These are phyloP conservation scores for Naumovozyma baii DNA, from an alignment of 805 yeast genomes.

Conservation along the genomic window DNA sequence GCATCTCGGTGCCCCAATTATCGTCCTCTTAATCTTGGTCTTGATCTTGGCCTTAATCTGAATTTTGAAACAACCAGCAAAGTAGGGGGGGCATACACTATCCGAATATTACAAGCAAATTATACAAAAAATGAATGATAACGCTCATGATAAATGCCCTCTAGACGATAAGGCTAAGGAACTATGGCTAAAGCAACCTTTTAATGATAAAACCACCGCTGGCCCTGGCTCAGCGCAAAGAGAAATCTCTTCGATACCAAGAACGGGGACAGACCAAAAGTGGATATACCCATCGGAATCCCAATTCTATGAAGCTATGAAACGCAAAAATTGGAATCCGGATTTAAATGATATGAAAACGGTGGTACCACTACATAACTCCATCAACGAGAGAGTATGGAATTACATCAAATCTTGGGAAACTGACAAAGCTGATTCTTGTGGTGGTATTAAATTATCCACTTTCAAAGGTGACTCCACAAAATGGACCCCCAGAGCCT, in stretches of 20 bases:
- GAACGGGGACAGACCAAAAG: slow-evolving; percentile 55
- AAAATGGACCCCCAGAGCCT: slow-evolving; percentile 81
- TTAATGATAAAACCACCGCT: too few species aligned
- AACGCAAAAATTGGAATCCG: slow-evolving; percentile 82
- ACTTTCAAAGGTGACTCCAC: slow-evolving; percentile 84
- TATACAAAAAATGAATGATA: background rate
- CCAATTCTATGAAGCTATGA: slow-evolving; percentile 92
- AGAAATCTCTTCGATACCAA: slow-evolving; percentile 72
- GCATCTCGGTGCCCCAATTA: too few species aligned
- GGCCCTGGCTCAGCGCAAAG: too few species aligned
- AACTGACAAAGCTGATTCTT: slow-evolving; percentile 44
- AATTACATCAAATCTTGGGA: slow-evolving; percentile 78
- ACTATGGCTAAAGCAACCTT: slow-evolving; percentile 42
- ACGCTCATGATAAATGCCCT: slow-evolving; percentile 43
- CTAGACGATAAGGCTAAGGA: slow-evolving; percentile 55
- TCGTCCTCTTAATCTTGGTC: too few species aligned
- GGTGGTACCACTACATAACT: slow-evolving; percentile 88
- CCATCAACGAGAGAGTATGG: slow-evolving; percentile 93
- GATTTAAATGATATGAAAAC: slow-evolving; percentile 73
- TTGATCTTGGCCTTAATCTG: too few species aligned
- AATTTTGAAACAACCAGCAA: too few species aligned
- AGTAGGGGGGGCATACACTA: too few species aligned
- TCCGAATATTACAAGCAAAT: background rate
- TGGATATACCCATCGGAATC: slow-evolving; percentile 96
- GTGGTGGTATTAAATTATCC: slow-evolving; percentile 80